phyloP scores from a whole-genome alignment of 225 moss, liverwort and hornwort genomes.

The Straminergon stramineum region DNA sequence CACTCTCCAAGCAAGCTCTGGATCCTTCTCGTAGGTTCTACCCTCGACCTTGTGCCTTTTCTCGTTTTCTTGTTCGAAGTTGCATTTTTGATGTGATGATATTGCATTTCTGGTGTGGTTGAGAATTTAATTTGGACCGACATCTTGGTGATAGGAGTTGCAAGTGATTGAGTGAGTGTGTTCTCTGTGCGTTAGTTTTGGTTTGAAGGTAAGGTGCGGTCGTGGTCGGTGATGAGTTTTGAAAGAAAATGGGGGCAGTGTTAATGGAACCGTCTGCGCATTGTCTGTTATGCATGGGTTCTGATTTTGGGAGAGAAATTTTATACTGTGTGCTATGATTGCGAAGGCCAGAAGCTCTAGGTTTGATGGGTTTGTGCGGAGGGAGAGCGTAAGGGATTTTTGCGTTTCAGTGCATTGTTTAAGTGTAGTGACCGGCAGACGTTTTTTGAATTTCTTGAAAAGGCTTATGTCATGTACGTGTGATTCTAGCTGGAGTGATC shows the following conservation, averaged over 20 bases:
- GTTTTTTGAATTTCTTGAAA: not conserved
- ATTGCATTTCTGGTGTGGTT: not conserved
- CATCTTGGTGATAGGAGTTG: not conserved
- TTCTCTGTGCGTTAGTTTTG: not conserved
- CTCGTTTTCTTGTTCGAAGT: not conserved
- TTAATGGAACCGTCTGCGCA: not conserved
- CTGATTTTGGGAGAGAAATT: not conserved
- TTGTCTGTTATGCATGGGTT: not conserved
- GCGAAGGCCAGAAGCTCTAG: not conserved
- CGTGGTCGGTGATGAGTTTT: not conserved
- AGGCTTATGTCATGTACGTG: no score
- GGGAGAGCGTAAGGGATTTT: no score
- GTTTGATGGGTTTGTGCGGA: not conserved
- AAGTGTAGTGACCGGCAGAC: not conserved
- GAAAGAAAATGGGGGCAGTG: no score
- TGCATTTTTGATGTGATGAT: no score
- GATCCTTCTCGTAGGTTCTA: not conserved
- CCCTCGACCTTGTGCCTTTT: not conserved
- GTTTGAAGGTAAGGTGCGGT: not conserved
- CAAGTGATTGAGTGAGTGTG: not conserved
- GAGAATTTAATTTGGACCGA: not conserved
- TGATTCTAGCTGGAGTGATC: not conserved
- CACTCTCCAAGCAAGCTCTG: not conserved
- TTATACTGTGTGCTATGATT: not conserved
- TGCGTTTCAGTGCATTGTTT: not conserved